Evolutionary conservation across 768 basidiomycete species (phyloP).

Genomic region (Rhizopogon vinicolor): DNA sequence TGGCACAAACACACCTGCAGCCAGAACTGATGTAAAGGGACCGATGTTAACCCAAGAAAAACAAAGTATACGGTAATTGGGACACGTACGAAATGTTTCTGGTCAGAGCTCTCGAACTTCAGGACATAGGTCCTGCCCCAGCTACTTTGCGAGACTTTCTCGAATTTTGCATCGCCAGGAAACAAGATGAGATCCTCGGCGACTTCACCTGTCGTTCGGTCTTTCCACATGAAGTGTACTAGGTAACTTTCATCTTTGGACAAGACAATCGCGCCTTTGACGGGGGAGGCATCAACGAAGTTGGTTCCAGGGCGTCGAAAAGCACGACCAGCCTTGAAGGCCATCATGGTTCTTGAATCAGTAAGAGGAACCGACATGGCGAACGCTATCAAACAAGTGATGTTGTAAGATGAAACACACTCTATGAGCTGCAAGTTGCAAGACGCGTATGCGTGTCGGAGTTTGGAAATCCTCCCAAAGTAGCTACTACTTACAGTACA

Average conservation of each 20-base stretch:
- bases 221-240: constrained; percentile 78
- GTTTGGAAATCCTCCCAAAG: neutral
- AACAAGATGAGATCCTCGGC: constrained; percentile 88
- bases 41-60: constrained; percentile 6
- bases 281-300: constrained; percentile 58
- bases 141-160: constrained; percentile 61
- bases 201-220: constrained; percentile 51
- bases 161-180: constrained; percentile 80
- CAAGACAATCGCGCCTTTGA: constrained; percentile 72
- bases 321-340: constrained; percentile 71
- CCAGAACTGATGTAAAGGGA: constrained; percentile 58
- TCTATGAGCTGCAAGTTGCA: neutral
- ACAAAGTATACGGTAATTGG: neutral
- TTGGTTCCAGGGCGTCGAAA: constrained; percentile 65
- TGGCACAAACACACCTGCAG: constrained; percentile 55
- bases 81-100: constrained; percentile 80
- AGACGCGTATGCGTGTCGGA: neutral
- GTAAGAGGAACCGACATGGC: constrained; percentile 13
- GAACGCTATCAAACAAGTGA: neutral
- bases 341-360: constrained; percentile 30
- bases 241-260: constrained; percentile 70
- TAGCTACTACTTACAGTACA: too few relatives aligned
- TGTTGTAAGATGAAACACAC: neutral
- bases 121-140: constrained; percentile 79
- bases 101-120: constrained; percentile 87